Evolutionary conservation across 192 early-diverging fungal genomes (phyloP).

Genomic region (Haplosporangium gracile): DNA sequence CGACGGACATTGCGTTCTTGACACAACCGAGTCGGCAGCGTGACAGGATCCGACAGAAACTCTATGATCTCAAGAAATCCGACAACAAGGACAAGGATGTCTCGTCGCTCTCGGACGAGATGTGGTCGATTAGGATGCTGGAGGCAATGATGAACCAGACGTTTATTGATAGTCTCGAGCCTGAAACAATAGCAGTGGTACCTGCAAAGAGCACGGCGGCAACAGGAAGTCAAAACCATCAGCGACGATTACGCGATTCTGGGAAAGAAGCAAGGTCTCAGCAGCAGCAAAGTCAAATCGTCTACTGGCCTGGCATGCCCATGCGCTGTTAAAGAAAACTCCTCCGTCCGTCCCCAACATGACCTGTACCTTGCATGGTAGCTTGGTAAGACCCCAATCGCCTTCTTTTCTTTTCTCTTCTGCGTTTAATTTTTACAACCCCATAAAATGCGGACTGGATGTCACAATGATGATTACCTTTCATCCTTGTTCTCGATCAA

Average conservation of each 20-base stretch:
- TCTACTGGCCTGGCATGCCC: conserved; percentile 49
- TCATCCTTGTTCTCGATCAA: conserved; percentile 53
- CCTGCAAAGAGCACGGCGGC: neutral
- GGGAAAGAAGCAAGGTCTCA: neutral
- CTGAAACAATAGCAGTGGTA: neutral
- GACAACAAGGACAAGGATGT: neutral
- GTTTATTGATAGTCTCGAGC: conserved; percentile 32
- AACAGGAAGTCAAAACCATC: neutral
- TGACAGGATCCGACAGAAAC: neutral
- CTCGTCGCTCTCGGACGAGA: neutral
- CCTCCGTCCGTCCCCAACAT: neutral
- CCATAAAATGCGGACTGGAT: neutral
- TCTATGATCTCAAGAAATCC: conserved; percentile 12
- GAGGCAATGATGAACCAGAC: conserved; percentile 32
- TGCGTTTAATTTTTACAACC: neutral
- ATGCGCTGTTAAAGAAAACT: conserved; percentile 29
- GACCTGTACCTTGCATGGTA: neutral
- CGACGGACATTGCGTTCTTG: conserved; percentile 26
- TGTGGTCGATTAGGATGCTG: conserved; percentile 13
- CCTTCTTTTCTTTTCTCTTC: neutral
- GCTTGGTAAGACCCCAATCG: conserved; percentile 2
- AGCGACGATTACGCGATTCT: neutral
- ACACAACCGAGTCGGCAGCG: neutral
- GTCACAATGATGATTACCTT: conserved; percentile 48
- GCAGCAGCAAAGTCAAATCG: neutral